A percentile compares a stretch with the other conserved stretches of the same genome.
Evolutionary conservation across 768 basidiomycete species (phyloP).

Genomic region (Pleurotus cornucopiae): DNA sequence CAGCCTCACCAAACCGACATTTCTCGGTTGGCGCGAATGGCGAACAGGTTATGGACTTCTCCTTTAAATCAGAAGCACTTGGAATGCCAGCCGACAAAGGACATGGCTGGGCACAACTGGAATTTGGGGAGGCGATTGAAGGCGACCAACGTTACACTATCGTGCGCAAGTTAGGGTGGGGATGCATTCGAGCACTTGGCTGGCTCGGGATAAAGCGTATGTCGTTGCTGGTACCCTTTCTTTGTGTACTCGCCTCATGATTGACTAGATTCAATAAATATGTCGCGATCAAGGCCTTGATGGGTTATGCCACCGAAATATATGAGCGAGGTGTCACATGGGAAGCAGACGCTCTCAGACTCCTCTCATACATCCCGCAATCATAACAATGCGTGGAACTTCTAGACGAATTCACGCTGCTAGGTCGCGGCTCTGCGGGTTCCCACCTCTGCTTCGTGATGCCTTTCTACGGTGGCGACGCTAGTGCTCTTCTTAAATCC

Average conservation of each 20-base stretch:
- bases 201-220: conserved; percentile 12
- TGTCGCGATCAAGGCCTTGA: conserved; percentile 26
- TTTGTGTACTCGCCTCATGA: too few relatives aligned
- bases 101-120: conserved; percentile 24
- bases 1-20: too few relatives aligned
- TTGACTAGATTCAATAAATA: conserved; percentile 6
- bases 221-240: too few relatives aligned
- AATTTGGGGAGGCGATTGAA: conserved; percentile 19
- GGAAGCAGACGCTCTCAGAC: conserved; percentile 19
- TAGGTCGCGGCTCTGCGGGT: neutral
- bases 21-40: too few relatives aligned
- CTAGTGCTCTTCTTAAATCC: too few relatives aligned
- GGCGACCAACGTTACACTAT: conserved; percentile 20
- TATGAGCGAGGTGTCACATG: conserved; percentile 10
- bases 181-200: conserved; percentile 25
- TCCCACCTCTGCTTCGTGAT: neutral
- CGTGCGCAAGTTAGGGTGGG: conserved; percentile 2
- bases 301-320: conserved; percentile 13
- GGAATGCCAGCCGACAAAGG: too few relatives aligned
- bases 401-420: neutral
- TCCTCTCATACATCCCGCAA: conserved; percentile 4
- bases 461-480: neutral
- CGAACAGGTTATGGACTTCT: too few relatives aligned
- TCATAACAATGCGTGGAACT: neutral
- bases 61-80: too few relatives aligned